phyloP scores from a whole-genome alignment of 441 rosid species.

The Mallotus japonicus region DNA sequence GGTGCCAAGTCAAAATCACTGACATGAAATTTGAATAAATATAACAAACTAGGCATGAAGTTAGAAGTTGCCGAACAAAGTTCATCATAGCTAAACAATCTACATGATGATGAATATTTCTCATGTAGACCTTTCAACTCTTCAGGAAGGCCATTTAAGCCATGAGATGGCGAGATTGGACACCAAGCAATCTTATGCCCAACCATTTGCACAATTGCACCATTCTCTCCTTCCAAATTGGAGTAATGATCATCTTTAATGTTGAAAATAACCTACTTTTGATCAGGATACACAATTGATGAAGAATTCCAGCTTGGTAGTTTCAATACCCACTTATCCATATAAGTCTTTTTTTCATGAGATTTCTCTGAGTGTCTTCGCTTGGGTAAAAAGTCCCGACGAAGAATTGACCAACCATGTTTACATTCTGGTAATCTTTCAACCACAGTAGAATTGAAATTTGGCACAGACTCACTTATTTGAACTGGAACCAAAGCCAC shows the following conservation, averaged over 20 bases:
- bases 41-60: slow-evolving; percentile 60
- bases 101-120: slow-evolving; percentile 69
- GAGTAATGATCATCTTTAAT: slow-evolving; percentile 34
- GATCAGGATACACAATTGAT: slow-evolving; percentile 61
- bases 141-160: slow-evolving; percentile 41
- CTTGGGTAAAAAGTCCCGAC: slow-evolving; percentile 38
- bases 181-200: slow-evolving; percentile 36
- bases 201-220: slow-evolving; percentile 42
- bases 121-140: slow-evolving; percentile 67
- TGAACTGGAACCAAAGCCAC: slow-evolving; percentile 55
- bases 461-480: slow-evolving; percentile 29
- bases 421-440: slow-evolving; percentile 25
- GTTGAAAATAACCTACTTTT: slow-evolving; percentile 37
- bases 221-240: slow-evolving; percentile 46
- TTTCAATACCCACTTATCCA: slow-evolving; percentile 44
- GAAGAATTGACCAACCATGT: slow-evolving; percentile 65
- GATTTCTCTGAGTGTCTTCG: slow-evolving; percentile 35
- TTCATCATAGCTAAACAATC: slow-evolving; percentile 77
- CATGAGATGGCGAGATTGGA: slow-evolving; percentile 45
- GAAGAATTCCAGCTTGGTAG: slow-evolving; percentile 51
- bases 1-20: neutral
- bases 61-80: slow-evolving; percentile 60
- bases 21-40: slow-evolving; percentile 7
- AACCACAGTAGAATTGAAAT: slow-evolving; percentile 25
- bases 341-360: slow-evolving; percentile 43